Percentiles rank a stretch among this genome's conserved stretches.
phyloP scores from a whole-genome alignment of 2,329 filamentous ascomycete species.

The Meredithiella fracta region DNA sequence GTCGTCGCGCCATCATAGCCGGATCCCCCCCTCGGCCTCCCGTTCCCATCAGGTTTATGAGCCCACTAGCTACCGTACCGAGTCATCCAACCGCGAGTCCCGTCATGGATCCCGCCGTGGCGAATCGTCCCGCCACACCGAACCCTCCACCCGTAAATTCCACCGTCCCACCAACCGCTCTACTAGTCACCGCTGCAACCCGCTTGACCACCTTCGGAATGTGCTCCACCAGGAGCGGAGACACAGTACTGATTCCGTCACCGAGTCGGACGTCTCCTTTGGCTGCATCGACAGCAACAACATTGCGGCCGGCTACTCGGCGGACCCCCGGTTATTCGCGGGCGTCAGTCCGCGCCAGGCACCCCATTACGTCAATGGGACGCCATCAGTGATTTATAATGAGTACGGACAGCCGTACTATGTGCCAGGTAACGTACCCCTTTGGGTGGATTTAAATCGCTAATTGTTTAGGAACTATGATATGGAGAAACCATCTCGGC shows the following conservation, averaged over 20 bases:
- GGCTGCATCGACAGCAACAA: constrained; percentile 12
- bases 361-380: constrained; percentile 7
- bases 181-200: too few species aligned
- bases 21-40: not conserved
- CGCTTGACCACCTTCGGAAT: not conserved
- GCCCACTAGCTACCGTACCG: not conserved
- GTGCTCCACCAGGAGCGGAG: not conserved
- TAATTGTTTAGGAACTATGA: too few species aligned
- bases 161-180: not conserved
- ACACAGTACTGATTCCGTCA: not conserved
- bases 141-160: too few species aligned
- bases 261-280: constrained; percentile 10
- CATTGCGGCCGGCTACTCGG: constrained; percentile 1
- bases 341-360: not conserved
- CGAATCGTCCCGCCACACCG: not conserved
- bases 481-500: too few species aligned
- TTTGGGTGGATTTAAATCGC: too few species aligned
- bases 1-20: not conserved
- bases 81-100: not conserved
- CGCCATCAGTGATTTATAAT: constrained; percentile 1
- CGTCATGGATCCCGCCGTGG: not conserved
- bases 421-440: too few species aligned
- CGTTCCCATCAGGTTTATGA: not conserved
- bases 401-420: too few species aligned
- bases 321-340: not conserved